Base-by-base conservation (phyloP, 306 rosid genomes). In the Lagenaria siceraria region DNA sequence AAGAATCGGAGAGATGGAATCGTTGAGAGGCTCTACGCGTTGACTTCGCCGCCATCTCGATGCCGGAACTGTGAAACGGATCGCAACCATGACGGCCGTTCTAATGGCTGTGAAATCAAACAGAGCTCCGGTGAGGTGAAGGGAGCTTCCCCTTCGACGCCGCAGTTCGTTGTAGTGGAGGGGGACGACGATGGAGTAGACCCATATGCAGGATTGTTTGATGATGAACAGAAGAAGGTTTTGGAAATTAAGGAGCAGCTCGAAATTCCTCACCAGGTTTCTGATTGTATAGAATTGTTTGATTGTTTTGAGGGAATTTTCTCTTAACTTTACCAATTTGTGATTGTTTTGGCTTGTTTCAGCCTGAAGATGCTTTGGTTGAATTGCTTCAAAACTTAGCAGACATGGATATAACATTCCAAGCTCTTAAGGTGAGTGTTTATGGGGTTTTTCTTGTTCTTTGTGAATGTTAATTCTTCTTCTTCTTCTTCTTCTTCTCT, bases 401-500 rank as follows among this genome's bases (percentile, higher is more conserved):
- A 4, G 97, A 96, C 76, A 96, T 96, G 97, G 99, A 96, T 83
- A 88, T 96, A 77, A 90, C 99, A 83, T 92, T 92, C 81, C 98
- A 92, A 87, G 98, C 90, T 36, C 84, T 96, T 2, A 89, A 89
- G 92, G 99, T 92, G 74, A 77, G 43, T 18, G 42, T 70, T 70
- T 22, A 43, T 43, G 56, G 38, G n/a, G 49, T 1, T 21, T 66
- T 21, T 36, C 46, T 66, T 66, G 17, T 66, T 66, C 17, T 68
- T 22, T 68, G 54, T 68, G 7, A 6, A 17, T 49, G 54, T 48
- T 25, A 22, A 51, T 51, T 51, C 21, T 46, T 70, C 42, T 25
- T 46, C 25, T n/a, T 64, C 70, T 46, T 40, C 22, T 58, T 48
- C 6, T 61, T 73, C 8, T 55, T 24, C 6, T 22, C 4, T 36